A percentile compares a stretch with the other conserved stretches of the same genome.
Evolutionary conservation across 2,329 filamentous ascomycete genomes (phyloP).

Genomic region (Colletotrichum noveboracense): DNA sequence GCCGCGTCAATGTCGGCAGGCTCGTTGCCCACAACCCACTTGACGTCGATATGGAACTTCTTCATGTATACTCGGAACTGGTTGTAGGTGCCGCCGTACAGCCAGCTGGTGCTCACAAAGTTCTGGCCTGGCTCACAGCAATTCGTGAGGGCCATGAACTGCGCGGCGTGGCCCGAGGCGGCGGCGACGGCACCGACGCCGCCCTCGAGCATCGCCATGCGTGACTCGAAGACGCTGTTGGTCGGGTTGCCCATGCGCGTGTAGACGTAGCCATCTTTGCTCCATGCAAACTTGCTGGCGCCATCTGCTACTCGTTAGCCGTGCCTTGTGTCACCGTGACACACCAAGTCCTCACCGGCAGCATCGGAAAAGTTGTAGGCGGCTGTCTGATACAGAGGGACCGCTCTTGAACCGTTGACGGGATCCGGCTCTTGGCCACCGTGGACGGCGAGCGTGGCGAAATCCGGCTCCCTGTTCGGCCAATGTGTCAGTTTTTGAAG

Average conservation of each 20-base stretch:
- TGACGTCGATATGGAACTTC: conserved; percentile 82
- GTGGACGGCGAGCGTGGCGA: conserved; percentile 25
- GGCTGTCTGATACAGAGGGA: conserved; percentile 93
- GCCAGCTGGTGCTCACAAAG: conserved; percentile 89
- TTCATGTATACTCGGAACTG: conserved; percentile 92
- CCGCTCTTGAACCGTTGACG: conserved; percentile 83
- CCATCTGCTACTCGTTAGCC: conserved; percentile 30
- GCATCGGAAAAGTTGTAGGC: conserved; percentile 32
- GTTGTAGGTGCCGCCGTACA: conserved; percentile 97
- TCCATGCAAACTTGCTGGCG: conserved; percentile 36
- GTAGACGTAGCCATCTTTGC: conserved; percentile 79
- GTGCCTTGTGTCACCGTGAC: not conserved
- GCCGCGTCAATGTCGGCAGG: conserved; percentile 78
- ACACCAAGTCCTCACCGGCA: not conserved
- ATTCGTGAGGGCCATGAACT: conserved; percentile 87
- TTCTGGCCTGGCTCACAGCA: conserved; percentile 89
- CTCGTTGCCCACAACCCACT: conserved; percentile 84
- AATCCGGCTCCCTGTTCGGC: conserved; percentile 13
- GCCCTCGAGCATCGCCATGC: conserved; percentile 90
- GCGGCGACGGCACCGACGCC: conserved; percentile 86
- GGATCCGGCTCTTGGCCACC: conserved; percentile 75
- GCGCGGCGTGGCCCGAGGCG: conserved; percentile 85
- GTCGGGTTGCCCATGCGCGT: conserved; percentile 96
- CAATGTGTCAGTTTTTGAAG: not conserved
- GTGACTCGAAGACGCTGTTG: conserved; percentile 94